Percentiles rank a stretch among this genome's conserved stretches.
phyloP scores from a whole-genome alignment of 2,329 filamentous ascomycete species.

The Alternaria ventricosa region DNA sequence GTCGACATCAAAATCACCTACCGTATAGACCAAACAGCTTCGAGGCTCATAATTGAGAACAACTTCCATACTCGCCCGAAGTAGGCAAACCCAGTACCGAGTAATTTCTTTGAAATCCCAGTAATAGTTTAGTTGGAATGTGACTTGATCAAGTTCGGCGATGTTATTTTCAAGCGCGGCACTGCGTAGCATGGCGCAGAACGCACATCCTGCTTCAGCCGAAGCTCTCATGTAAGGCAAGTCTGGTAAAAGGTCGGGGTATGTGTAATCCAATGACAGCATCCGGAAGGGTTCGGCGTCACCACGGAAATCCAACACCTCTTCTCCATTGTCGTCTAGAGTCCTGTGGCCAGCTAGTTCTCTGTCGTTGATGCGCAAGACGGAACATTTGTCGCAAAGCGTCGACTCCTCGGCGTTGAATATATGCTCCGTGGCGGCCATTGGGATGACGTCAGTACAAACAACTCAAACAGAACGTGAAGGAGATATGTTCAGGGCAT shows the following conservation, averaged over 20 bases:
- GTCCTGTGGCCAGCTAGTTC: background rate
- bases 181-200: background rate
- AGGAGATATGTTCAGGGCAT: no score
- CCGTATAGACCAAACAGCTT: no score
- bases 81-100: no score
- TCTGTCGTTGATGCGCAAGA: background rate
- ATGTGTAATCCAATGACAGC: background rate
- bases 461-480: background rate
- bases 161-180: accelerated
- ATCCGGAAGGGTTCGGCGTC: no score
- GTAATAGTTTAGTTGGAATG: accelerated
- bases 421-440: background rate
- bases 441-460: no score
- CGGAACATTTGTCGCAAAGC: background rate
- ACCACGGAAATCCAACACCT: no score
- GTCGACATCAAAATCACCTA: background rate
- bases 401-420: background rate
- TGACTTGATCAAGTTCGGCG: accelerated
- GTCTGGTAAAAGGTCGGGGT: background rate
- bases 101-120: background rate
- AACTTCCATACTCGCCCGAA: accelerated
- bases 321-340: background rate
- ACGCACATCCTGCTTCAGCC: background rate
- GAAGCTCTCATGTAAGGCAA: background rate
- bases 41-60: no score